Evolutionary conservation across 2,329 filamentous ascomycete species (phyloP), one percentile per base, ranked within the genome.

Genomic region (Penicillium sp.): DNA sequence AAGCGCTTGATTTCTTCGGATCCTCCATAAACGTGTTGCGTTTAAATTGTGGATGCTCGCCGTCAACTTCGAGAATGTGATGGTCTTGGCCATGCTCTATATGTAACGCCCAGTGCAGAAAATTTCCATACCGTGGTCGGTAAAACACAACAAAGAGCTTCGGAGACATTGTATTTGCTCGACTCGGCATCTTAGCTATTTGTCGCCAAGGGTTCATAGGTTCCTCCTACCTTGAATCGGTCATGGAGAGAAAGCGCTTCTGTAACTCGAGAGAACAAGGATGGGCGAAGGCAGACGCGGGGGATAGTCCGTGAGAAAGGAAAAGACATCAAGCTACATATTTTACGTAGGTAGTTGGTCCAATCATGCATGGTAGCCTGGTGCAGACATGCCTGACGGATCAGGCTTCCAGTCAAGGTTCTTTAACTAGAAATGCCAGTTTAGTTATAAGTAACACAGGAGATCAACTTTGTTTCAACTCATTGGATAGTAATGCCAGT

Each of bases 111-210:
- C 46, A 49, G 35, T 49, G 46, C 1, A 37, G 12, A 8, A 28
- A 49, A 11, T 49, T 49, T 30, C 35, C 46, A 19, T 37, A 49
- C 5, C 33, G 46, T 6, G 35, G 46, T 16, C 22, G 46, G 35
- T 49, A 49, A 14, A 49, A 49, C 12, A 49, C 35, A 14, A 49
- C 46, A 38, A 28, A 49, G 36, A 49, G 35, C 22, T 47, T 47
- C 12, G 44, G 14, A 5, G 44, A 36, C 31, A 47, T 47, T 5
- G 31, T 36, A 17, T 12, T 16, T n/a, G 19, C 19, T 19, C 12
- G 17, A 14, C 8, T 35, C 3, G 16, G 12, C 9, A 22, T 46
- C 17, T 46, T 31, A 33, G 30, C 14, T 22, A 22, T 46, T 30
- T 28, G 25, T 14, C 17, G 9, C 2, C 26, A 16, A 16, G 5